Evolutionary conservation across 352 stramenopile species (phyloP), one percentile per base, ranked within the genome.

Genomic region (Phytopythium helicoides): DNA sequence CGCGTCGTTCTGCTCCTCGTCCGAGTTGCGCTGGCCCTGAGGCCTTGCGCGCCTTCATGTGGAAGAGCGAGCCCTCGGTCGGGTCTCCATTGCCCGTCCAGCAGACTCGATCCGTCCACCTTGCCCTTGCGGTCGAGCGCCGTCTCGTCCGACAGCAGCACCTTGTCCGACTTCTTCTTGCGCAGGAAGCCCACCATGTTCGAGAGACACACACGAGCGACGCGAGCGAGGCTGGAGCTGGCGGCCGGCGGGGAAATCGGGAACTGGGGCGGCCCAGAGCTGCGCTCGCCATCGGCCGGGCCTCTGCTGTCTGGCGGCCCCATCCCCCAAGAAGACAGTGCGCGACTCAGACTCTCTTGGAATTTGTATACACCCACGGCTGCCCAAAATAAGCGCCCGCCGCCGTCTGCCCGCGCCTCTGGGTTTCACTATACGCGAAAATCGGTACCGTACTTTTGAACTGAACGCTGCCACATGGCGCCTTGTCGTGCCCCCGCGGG

Each of bases 121-220:
- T 87, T 87, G 49, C 84, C 84, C 70, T 93, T 92, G 56, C 81
- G 82, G 54, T 94, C 83, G 31, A 94, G 74, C 60, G 74, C 79
- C 16, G 83, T 92, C 47, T 81, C 81, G 42, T 79, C 66, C 54
- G 67, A 75, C n/a, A 89, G 73, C 55, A 83, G 47, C 28, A 70
- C 61, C 54, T 86, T 87, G 52, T 86, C 74, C 56, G 80, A 87
- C 57, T 89, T 92, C 57, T 93, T 93, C 81, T 94, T 94, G 62
- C 81, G 79, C 56, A 91, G 61, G 64, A 94, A 92, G 2, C 81
- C 79, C 25, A 94, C 77, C 77, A 89, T 92, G 21, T n/a, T n/a
- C n/a, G n/a, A n/a, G n/a, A n/a, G n/a, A n/a, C n/a, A n/a, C n/a
- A n/a, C n/a, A n/a, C n/a, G n/a, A n/a, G n/a, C n/a, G n/a, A n/a